A percentile compares a stretch with the other conserved stretches of the same genome.
Evolutionary conservation across 306 rosid genomes (phyloP).

Genomic region (Cicer cuneatum): DNA sequence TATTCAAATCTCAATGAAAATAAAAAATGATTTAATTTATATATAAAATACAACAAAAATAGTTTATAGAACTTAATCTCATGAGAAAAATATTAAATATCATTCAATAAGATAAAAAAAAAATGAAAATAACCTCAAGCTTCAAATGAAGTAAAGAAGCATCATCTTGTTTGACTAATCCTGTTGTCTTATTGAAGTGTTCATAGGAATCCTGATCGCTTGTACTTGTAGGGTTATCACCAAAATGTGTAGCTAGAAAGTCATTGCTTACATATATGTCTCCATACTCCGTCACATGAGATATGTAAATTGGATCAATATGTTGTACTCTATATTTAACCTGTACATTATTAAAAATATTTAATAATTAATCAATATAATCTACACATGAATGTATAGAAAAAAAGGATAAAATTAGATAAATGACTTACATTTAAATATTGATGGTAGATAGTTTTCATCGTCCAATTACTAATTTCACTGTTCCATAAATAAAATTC

Average conservation of each 20-base stretch:
- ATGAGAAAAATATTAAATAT: too few species aligned
- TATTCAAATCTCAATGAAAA: too few species aligned
- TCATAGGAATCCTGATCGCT: too few species aligned
- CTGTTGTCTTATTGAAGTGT: neutral
- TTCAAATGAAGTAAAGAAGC: conserved; percentile 48
- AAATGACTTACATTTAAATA: conserved; percentile 50
- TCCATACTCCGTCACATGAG: conserved; percentile 71
- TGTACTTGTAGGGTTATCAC: conserved; percentile 22
- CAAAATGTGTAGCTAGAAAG: conserved; percentile 48
- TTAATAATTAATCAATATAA: neutral
- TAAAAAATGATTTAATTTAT: too few species aligned
- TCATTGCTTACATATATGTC: conserved; percentile 30
- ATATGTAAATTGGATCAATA: too few species aligned
- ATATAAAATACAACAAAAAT: too few species aligned
- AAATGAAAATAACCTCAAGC: conserved; percentile 47
- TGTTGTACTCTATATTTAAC: too few species aligned
- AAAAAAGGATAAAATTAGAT: neutral
- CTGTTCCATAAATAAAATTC: conserved; percentile 37
- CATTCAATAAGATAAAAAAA: neutral
- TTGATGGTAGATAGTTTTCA: conserved; percentile 56
- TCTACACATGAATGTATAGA: neutral
- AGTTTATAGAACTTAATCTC: too few species aligned
- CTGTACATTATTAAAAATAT: too few species aligned
- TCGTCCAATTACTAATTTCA: conserved; percentile 51
- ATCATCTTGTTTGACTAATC: conserved; percentile 54